phyloP scores from a whole-genome alignment of 2,329 filamentous ascomycete genomes.

The Amauroascus niger region DNA sequence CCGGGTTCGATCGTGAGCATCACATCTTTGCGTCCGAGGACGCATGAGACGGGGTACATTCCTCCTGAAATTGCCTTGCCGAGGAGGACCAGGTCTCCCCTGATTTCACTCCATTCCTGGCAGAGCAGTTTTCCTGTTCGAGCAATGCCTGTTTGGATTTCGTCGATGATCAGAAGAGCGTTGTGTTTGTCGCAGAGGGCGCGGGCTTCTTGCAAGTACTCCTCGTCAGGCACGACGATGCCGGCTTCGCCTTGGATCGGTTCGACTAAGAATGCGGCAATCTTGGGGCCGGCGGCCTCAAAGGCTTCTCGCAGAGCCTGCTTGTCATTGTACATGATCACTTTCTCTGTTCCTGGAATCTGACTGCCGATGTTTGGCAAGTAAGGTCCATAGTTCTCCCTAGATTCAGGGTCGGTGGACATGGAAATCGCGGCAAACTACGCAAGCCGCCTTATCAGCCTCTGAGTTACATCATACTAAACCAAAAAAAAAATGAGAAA shows the following conservation, averaged over 20 bases:
- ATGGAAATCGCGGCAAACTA: conserved; percentile 91
- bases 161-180: conserved; percentile 90
- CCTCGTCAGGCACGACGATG: conserved; percentile 85
- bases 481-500: neutral
- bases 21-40: conserved; percentile 76
- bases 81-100: conserved; percentile 86
- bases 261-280: conserved; percentile 88
- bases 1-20: conserved; percentile 96
- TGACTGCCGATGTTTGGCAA: conserved; percentile 75
- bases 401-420: conserved; percentile 89
- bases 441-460: neutral
- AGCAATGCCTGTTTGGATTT: conserved; percentile 96
- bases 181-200: conserved; percentile 91
- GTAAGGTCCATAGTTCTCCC: conserved; percentile 94
- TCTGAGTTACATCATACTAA: neutral
- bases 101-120: conserved; percentile 88
- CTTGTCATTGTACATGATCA: conserved; percentile 79
- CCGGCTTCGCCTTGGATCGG: conserved; percentile 97
- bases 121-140: conserved; percentile 90
- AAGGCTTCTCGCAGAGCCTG: conserved; percentile 69
- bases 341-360: conserved; percentile 63
- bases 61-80: conserved; percentile 97
- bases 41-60: conserved; percentile 97
- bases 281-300: conserved; percentile 69
- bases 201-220: conserved; percentile 71